Percentiles rank a stretch among this genome's conserved stretches.
phyloP scores from a whole-genome alignment of 1,139 yeast species.

The Sugiyamaella neomexicana region DNA sequence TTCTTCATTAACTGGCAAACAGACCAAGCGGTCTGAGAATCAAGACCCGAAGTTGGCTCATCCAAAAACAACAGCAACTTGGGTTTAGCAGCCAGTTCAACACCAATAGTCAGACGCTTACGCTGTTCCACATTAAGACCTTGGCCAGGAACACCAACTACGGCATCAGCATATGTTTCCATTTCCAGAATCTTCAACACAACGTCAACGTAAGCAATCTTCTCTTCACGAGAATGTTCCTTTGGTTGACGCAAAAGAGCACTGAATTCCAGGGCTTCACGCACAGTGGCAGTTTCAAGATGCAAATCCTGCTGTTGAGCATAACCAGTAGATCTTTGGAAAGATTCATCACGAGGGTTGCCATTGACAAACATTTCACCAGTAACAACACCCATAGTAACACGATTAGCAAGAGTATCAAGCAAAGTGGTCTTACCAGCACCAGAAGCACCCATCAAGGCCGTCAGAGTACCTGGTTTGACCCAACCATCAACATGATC shows the following conservation, averaged over 20 bases:
- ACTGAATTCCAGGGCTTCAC: conserved; percentile 72
- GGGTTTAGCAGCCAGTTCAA: conserved; percentile 87
- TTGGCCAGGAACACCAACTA: conserved; percentile 77
- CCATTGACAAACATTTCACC: conserved; percentile 79
- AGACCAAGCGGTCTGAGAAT: conserved; percentile 91
- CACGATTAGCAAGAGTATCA: conserved; percentile 75
- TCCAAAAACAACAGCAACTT: conserved; percentile 76
- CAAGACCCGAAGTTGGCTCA: conserved; percentile 92
- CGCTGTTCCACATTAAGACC: conserved; percentile 83
- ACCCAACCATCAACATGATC: conserved; percentile 82
- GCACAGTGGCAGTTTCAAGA: conserved; percentile 69
- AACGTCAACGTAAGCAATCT: conserved; percentile 69
- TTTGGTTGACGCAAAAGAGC: conserved; percentile 74
- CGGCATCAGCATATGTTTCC: conserved; percentile 73
- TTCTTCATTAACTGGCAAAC: conserved; percentile 73
- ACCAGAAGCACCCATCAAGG: conserved; percentile 86
- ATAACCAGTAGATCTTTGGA: conserved; percentile 81
- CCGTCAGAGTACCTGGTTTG: conserved; percentile 72
- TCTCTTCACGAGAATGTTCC: conserved; percentile 54
- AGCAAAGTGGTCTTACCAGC: conserved; percentile 81
- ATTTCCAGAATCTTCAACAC: conserved; percentile 69
- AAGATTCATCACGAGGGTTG: conserved; percentile 62
- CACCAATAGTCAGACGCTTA: conserved; percentile 81
- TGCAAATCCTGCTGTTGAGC: conserved; percentile 85
- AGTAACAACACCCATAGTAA: conserved; percentile 74